Base-by-base conservation (phyloP, 1,284 basidiomycete genomes). In the Microbotryum lychnidis-dioicae region DNA sequence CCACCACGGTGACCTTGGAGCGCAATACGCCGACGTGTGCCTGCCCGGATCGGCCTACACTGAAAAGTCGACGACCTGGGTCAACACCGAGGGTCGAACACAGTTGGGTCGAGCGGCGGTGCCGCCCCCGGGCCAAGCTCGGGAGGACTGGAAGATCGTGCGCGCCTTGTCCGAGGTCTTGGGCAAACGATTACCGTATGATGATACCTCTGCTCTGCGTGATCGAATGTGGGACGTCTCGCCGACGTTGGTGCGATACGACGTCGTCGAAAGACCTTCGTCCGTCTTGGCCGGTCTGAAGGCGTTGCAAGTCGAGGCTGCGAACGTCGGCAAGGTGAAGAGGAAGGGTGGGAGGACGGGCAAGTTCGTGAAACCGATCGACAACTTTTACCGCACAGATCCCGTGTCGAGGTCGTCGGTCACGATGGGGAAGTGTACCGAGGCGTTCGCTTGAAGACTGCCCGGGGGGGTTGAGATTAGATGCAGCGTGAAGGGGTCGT, bases 81-180 rank as follows among this genome's bases (percentile, higher is more conserved):
- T 98, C 64, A 99, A 98, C 80, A 94, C 93, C 0, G 96, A 99
- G 76, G 96, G 96, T 56, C 84, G 96, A 51, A 79, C 88, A 29
- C 96, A 99, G 77, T 77, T 93, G 27, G 92, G 91, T 49, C 83
- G 96, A 56, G 86, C 89, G 12, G 94, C 94, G 25, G 92, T 99
- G 1, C 84, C 87, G n/a, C 89, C 92, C 45, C 94, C 96, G 20
- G 96, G 93, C 60, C 89, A 92, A 3, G 84, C 91, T 4, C 81
- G 96, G 56, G 96, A 98, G 77, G 96, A 98, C 76, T 99, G 96
- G 96, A 97, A 98, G 82, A 91, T 98, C 72, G 81, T 98, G 67
- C 87, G 92, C 64, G 96, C 94, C 0, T 79, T 98, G 3, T 92
- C 90, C n/a, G 96, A 98, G 75, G 81, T 93, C 46, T 49, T 69